These are phyloP conservation scores for Lipomyces sp. DNA, from an alignment of 805 yeast species.

Conservation along the genomic window DNA sequence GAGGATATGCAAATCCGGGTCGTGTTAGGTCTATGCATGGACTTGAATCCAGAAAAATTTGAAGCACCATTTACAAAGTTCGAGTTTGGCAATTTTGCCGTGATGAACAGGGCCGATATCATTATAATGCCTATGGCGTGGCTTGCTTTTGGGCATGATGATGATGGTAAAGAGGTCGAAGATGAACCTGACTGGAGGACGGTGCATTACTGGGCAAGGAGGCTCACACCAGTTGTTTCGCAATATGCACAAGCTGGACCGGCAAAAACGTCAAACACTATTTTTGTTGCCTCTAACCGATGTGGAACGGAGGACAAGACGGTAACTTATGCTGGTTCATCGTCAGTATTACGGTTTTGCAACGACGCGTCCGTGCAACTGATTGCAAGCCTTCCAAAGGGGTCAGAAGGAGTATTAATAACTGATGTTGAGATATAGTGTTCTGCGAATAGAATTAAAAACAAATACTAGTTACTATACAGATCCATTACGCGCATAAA, in stretches of 20 bases:
- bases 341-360: slow-evolving; percentile 44
- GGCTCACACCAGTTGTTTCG: slow-evolving; percentile 67
- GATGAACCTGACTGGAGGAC: slow-evolving; percentile 54
- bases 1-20: slow-evolving; percentile 48
- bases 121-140: slow-evolving; percentile 86
- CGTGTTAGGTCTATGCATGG: slow-evolving; percentile 91
- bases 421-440: not conserved
- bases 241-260: slow-evolving; percentile 43
- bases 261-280: slow-evolving; percentile 38
- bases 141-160: slow-evolving; percentile 50
- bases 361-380: slow-evolving; percentile 13
- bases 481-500: not conserved
- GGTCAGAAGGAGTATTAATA: slow-evolving; percentile 23
- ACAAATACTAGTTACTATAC: not conserved
- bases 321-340: slow-evolving; percentile 65
- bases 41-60: slow-evolving; percentile 83
- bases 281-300: slow-evolving; percentile 68
- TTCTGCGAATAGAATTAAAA: not conserved
- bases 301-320: slow-evolving; percentile 70
- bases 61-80: slow-evolving; percentile 74
- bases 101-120: slow-evolving; percentile 55
- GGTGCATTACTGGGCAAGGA: slow-evolving; percentile 72
- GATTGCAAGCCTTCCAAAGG: slow-evolving; percentile 5
- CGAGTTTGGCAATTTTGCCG: slow-evolving; percentile 68
- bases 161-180: slow-evolving; percentile 14